Percentiles rank a stretch among this genome's conserved stretches.
Evolutionary conservation across 2,329 filamentous ascomycete genomes (phyloP).

Genomic region (Fusarium sp.): DNA sequence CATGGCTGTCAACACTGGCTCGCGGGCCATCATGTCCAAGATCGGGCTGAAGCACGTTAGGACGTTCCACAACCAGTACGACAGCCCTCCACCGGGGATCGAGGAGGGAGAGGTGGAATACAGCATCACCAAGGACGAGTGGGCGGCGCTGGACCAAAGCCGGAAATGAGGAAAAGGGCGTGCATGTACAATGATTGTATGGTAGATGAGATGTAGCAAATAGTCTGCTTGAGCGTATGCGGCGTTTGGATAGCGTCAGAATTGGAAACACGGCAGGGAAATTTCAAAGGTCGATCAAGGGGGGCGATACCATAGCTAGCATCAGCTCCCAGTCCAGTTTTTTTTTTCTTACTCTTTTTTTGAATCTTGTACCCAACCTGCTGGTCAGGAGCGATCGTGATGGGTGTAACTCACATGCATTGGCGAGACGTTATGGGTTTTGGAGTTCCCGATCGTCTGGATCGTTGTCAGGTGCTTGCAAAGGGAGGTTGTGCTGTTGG

Average conservation of each 20-base stretch:
- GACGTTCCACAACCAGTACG: conserved; percentile 44
- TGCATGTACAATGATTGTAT: background rate
- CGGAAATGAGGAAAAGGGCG: conserved; percentile 3
- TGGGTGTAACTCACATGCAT: background rate
- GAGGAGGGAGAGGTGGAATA: conserved; percentile 47
- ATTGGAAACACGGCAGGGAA: background rate
- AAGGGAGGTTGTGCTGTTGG: background rate
- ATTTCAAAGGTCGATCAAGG: background rate
- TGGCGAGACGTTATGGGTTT: background rate
- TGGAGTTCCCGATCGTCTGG: background rate
- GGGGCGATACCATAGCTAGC: background rate
- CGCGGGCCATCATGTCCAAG: conserved; percentile 39
- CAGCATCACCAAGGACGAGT: conserved; percentile 37
- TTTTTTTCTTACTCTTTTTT: background rate
- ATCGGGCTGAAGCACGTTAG: conserved; percentile 36
- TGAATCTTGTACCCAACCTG: background rate
- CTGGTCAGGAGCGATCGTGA: background rate
- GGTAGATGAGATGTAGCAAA: background rate
- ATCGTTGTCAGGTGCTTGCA: background rate
- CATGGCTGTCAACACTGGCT: conserved; percentile 48
- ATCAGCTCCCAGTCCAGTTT: background rate
- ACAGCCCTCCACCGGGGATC: conserved; percentile 40
- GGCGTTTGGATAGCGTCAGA: conserved; percentile 1
- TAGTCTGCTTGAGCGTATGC: background rate
- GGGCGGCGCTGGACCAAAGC: conserved; percentile 21